These are phyloP conservation scores for Botrytis porri DNA, from an alignment of 2,329 filamentous ascomycete species.

Conservation along the genomic window DNA sequence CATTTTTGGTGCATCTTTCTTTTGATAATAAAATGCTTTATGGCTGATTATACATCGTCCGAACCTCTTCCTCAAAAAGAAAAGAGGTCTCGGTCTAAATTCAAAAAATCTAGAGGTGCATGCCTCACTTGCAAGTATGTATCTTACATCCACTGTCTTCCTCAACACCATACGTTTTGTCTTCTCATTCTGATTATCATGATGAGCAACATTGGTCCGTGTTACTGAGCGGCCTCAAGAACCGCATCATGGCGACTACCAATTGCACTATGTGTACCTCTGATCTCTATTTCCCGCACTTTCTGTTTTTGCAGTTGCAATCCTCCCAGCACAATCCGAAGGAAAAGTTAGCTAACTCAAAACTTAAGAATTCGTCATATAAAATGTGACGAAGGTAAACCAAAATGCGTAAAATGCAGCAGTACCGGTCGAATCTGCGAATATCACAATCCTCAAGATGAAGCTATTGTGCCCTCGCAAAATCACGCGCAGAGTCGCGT, in stretches of 20 bases:
- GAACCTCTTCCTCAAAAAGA: neutral
- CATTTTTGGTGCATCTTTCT: constrained; percentile 1
- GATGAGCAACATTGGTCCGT: constrained; percentile 94
- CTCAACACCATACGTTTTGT: neutral
- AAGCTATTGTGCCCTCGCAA: neutral
- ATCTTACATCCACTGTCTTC: neutral
- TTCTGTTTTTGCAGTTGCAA: constrained; percentile 22
- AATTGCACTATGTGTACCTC: constrained; percentile 73
- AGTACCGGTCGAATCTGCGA: constrained; percentile 23
- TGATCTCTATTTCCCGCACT: constrained; percentile 52
- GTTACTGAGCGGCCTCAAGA: constrained; percentile 94
- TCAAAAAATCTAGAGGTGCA: constrained; percentile 15
- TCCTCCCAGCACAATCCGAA: neutral
- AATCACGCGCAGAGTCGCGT: constrained; percentile 12
- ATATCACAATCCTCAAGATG: constrained; percentile 16
- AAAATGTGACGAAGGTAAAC: constrained; percentile 29
- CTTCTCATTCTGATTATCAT: constrained; percentile 41
- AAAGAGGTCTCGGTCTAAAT: constrained; percentile 12
- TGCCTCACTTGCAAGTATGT: constrained; percentile 19
- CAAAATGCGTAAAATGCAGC: constrained; percentile 24
- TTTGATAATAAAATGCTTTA: constrained; percentile 1
- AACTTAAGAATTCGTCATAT: constrained; percentile 21
- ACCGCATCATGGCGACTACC: constrained; percentile 76
- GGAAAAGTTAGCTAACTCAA: neutral
- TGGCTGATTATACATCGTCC: neutral